Base-by-base conservation (phyloP, 345 rosid species). In the Bruguiera gymnorhiza region DNA sequence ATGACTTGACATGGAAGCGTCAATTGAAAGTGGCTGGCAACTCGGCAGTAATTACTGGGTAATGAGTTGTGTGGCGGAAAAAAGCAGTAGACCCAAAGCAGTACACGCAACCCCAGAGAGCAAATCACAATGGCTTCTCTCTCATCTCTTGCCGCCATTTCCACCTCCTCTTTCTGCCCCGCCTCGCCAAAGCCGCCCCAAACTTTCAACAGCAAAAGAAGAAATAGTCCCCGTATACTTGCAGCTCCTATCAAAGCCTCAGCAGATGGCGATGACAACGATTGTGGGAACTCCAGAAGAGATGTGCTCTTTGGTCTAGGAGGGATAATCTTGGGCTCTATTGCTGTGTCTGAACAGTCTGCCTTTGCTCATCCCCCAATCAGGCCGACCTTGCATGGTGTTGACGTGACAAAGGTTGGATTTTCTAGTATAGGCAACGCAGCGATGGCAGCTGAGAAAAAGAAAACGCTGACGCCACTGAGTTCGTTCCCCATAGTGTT, bases 271-370 rank as follows among this genome's bases (percentile, higher is more conserved):
- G 46, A 58, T 3, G 50, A 11, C 50, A 43, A 13, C 50, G 5
- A 43, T 50, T 8, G 43, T 18, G 52, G 65, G 37, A 67, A 72
- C 68, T 78, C 65, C 7, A 78, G 89, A 75, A 83, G 93, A 60
- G 82, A 88, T 26, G 68, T 84, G 26, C 84, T 84, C 55, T 10
- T 87, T 16, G 85, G 87, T 31, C 74, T 85, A 1, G 87, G 89
- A 7, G 92, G 88, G n/a, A 43, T 11, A 39, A 69, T 88, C 0
- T 83, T 75, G 30, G 85, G 85, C 8, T 80, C 77, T 2, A 48
- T 82, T 13, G 65, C 76, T 34, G 55, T 83, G 6, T 57, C 37
- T 8, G 73, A 78, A 2, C 79, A 76, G 13, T 54, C 76, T 1
- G 87, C 86, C 29, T 63, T 77, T 0, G 84, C 86, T 0, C 72